phyloP scores from a whole-genome alignment of 1,284 basidiomycete genomes.

The Leccinum griseonigrum region DNA sequence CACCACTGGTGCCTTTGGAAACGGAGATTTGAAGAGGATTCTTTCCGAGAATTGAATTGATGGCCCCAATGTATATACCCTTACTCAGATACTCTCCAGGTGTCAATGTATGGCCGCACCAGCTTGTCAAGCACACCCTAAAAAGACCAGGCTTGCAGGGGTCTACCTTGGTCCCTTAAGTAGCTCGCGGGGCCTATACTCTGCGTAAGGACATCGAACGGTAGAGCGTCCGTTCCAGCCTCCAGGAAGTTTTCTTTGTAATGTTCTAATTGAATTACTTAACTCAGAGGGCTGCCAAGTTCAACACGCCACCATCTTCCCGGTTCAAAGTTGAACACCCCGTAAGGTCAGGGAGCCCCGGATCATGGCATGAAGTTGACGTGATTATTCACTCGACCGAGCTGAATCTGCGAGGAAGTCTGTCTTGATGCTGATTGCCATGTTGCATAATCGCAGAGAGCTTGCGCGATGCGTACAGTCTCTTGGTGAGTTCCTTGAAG shows the following conservation, averaged over 20 bases:
- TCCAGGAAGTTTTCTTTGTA: background rate
- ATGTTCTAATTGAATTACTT: background rate
- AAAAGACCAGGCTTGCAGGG: background rate
- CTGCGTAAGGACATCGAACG: too few species aligned
- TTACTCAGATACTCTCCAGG: background rate
- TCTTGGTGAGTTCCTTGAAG: background rate
- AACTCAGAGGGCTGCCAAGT: background rate
- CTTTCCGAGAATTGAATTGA: too few species aligned
- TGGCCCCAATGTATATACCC: too few species aligned
- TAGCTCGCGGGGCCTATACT: background rate
- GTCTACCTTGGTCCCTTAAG: background rate
- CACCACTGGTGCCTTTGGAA: too few species aligned
- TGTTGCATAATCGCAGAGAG: background rate
- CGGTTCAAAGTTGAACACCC: background rate
- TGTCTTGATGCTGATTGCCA: background rate
- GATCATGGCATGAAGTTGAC: background rate
- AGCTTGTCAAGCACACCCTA: too few species aligned
- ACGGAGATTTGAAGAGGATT: too few species aligned
- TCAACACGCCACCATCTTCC: background rate
- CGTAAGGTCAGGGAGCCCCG: background rate
- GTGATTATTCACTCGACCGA: background rate
- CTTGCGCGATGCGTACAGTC: background rate
- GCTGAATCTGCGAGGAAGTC: background rate
- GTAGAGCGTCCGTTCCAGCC: too few species aligned
- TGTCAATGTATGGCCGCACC: background rate